Conservation (phyloP, 75 land plant genomes). For the Azolla pinnata region DNA sequence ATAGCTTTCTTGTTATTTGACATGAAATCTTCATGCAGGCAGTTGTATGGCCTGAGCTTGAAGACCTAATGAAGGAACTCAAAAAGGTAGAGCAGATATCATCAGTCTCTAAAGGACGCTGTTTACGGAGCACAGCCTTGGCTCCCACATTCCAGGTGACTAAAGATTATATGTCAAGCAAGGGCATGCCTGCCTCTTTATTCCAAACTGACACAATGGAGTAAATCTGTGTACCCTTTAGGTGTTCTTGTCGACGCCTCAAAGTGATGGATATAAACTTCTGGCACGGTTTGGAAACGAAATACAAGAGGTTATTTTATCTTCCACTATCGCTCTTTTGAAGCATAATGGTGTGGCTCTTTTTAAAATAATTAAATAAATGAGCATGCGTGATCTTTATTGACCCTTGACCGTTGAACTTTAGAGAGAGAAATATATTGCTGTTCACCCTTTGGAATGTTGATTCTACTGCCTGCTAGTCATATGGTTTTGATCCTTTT, state of each 20-base stretch:
- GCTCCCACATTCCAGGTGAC: constrained; percentile 25
- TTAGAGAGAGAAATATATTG: no score
- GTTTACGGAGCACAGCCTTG: constrained; percentile 13
- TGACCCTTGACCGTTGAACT: no score
- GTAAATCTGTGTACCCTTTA: no score
- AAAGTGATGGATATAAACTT: constrained; percentile 23
- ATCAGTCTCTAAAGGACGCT: constrained; percentile 16
- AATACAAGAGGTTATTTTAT: constrained; percentile 24
- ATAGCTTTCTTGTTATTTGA: background rate
- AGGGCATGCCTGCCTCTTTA: background rate
- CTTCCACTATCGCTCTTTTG: background rate
- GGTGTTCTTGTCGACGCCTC: constrained; percentile 16
- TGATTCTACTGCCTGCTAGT: no score
- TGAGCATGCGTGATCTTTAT: no score
- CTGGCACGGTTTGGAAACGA: constrained; percentile 22
- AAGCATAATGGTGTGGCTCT: background rate
- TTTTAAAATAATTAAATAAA: no score
- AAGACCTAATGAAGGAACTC: constrained; percentile 8
- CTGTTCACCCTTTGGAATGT: no score
- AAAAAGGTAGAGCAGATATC: constrained; percentile 11
- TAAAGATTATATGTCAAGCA: background rate
- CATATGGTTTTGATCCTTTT: no score
- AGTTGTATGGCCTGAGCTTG: constrained; percentile 11
- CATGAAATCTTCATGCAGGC: background rate
- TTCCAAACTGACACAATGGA: no score